A percentile compares a stretch with the other conserved stretches of the same genome.
Evolutionary conservation across 2,329 filamentous ascomycete genomes (phyloP).

Genomic region (Alternaria novae-zelandiae): DNA sequence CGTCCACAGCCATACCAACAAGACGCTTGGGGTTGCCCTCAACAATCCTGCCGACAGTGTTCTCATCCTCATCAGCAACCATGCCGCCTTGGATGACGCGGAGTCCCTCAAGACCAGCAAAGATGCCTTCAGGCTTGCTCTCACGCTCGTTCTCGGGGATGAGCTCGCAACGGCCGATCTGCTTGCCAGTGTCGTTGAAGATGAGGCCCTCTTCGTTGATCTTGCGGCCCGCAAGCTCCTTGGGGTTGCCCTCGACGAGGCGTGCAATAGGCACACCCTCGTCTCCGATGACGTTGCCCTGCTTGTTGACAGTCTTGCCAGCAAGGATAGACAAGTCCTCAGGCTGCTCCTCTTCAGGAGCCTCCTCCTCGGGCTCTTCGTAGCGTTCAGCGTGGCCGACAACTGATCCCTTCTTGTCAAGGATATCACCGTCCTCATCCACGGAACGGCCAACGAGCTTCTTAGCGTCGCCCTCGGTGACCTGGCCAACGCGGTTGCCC

Average conservation of each 20-base stretch:
- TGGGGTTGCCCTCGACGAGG: slow-evolving; percentile 70
- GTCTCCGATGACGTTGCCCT: slow-evolving; percentile 58
- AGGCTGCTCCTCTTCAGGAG: slow-evolving; percentile 50
- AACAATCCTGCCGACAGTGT: slow-evolving; percentile 60
- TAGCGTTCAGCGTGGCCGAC: slow-evolving; percentile 60
- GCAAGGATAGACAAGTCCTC: slow-evolving; percentile 55
- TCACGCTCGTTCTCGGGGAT: slow-evolving; percentile 70
- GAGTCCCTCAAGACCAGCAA: slow-evolving; percentile 57
- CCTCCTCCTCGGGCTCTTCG: slow-evolving; percentile 70
- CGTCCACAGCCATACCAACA: slow-evolving; percentile 64
- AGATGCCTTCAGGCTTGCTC: slow-evolving; percentile 57
- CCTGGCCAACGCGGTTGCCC: slow-evolving; percentile 57
- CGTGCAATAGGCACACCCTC: slow-evolving; percentile 64
- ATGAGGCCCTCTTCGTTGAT: slow-evolving; percentile 75
- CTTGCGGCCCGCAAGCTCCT: slow-evolving; percentile 70
- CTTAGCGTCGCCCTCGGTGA: slow-evolving; percentile 59
- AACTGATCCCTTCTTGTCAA: slow-evolving; percentile 61
- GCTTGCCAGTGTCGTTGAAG: slow-evolving; percentile 73
- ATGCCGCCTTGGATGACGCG: slow-evolving; percentile 57
- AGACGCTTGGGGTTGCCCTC: slow-evolving; percentile 67
- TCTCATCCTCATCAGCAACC: slow-evolving; percentile 58
- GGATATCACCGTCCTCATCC: slow-evolving; percentile 60
- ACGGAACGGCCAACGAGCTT: slow-evolving; percentile 59
- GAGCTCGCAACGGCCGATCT: slow-evolving; percentile 71
- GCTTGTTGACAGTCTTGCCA: slow-evolving; percentile 58